Conservation (phyloP, 2,329 filamentous ascomycete species). For the Thelonectria rubi region DNA sequence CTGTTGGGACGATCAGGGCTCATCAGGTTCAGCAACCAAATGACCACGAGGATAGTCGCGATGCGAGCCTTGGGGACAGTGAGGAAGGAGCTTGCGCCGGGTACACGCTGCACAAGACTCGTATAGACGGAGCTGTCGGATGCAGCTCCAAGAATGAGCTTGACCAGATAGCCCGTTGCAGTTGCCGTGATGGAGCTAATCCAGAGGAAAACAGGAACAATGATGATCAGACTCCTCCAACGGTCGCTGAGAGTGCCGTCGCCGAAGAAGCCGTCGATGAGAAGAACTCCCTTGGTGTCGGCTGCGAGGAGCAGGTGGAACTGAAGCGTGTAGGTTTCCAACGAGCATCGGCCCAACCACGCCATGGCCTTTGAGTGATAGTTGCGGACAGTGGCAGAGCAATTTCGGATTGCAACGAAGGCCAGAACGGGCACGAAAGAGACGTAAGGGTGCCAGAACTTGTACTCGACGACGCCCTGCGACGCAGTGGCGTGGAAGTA, state of each 20-base stretch:
- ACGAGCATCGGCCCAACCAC: constrained; percentile 63
- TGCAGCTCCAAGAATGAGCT: background rate
- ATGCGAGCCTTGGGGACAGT: background rate
- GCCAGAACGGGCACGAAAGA: constrained; percentile 63
- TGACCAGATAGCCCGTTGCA: background rate
- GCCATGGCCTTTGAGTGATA: constrained; percentile 53
- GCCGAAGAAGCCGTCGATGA: constrained; percentile 33
- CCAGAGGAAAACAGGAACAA: constrained; percentile 36
- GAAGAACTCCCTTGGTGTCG: constrained; percentile 59
- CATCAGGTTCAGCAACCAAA: background rate
- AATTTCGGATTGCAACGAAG: constrained; percentile 62
- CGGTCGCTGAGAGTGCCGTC: constrained; percentile 35
- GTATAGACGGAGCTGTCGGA: background rate
- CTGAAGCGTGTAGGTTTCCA: constrained; percentile 68
- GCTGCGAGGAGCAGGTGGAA: constrained; percentile 69
- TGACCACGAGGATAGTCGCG: background rate
- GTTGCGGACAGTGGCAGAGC: constrained; percentile 27
- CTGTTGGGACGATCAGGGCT: background rate
- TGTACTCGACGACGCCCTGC: constrained; percentile 48
- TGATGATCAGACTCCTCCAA: constrained; percentile 38
- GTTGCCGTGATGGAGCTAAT: constrained; percentile 15
- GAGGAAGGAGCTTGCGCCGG: background rate
- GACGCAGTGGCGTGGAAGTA: background rate
- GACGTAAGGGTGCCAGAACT: constrained; percentile 60
- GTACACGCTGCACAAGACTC: background rate